Evolutionary conservation across 768 basidiomycete species (phyloP), one percentile per base, ranked within the genome.

Genomic region (Pisolithus marmoratus): DNA sequence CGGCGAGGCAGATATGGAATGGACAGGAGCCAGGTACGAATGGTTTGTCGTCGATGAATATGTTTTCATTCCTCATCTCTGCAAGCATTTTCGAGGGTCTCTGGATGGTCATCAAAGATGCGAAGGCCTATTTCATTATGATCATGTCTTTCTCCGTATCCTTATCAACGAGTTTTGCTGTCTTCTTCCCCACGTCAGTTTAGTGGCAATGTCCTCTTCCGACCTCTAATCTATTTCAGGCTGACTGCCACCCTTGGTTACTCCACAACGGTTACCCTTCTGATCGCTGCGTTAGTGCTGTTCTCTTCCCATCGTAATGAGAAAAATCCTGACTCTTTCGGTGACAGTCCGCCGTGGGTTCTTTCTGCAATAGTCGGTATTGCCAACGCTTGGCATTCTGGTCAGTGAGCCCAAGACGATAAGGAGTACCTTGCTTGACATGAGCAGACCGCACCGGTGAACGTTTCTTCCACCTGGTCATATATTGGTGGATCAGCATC

Each of bases 191-290:
- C 5, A 76, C 77, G 74, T 74, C 49, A 53, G 73, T 63, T 12
- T 42, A 9, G 27, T 1, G 3, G 38, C 40, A 38, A 50, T 43
- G 8, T 38, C 40, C 42, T 27, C 20, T 5, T 31, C 48, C 23
- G 15, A 26, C 17, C 8, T 15, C 29, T 46, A 5, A 46, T 26
- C 8, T 29, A 8, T 26, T n/a, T 26, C 31, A 84, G 82, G 0
- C 63, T 85, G 22, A 78, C 83, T 5, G 64, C 70, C 17, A 85
- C 83, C 2, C 75, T 85, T 15, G 83, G 83, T 4, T 85, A 79
- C 67, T 68, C 62, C 14, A 84, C 80, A 1, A 84, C 81, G 0
- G 63, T 79, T 46, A 83, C 74, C 26, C 66, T 85, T n/a, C 69
- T 85, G 20, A 68, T 85, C 24, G 74, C 79, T 17, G 82, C 83